Evolutionary conservation across 371 early-diverging fungal genomes (phyloP).

Genomic region (Entomophthora muscae): DNA sequence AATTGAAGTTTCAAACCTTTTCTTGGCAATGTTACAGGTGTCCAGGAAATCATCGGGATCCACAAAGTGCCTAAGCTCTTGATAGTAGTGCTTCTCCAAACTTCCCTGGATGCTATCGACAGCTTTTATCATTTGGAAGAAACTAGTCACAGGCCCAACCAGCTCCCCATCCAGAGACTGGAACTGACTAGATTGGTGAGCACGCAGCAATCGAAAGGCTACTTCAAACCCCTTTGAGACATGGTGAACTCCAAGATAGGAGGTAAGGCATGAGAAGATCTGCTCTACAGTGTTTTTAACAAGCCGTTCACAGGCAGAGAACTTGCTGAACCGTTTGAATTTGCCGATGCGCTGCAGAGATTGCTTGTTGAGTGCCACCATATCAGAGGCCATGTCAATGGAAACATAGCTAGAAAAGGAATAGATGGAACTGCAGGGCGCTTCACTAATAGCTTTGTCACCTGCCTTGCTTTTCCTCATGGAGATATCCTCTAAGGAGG

Average conservation of each 20-base stretch:
- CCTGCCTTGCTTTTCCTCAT: background rate
- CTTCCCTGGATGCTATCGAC: background rate
- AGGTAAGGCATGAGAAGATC: background rate
- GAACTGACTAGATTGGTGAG: conserved; percentile 1
- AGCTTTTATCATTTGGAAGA: background rate
- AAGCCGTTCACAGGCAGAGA: background rate
- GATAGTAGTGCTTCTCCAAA: background rate
- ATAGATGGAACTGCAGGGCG: background rate
- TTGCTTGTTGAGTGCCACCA: background rate
- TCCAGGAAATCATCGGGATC: conserved; percentile 73
- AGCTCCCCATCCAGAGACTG: background rate
- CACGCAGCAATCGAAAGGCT: background rate
- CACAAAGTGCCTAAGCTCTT: conserved; percentile 22
- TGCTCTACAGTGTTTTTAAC: background rate
- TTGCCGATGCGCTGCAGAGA: background rate
- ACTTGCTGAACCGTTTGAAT: background rate
- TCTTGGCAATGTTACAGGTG: conserved; percentile 65
- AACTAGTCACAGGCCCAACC: background rate
- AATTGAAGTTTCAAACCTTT: conserved; percentile 51
- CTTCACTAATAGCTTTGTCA: background rate
- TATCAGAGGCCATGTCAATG: background rate
- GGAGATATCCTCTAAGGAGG: background rate
- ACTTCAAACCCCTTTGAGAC: background rate
- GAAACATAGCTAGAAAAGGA: background rate
- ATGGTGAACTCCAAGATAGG: background rate